Conservation (phyloP, 192 early-diverging fungal species). For the Coemansia sp. region DNA sequence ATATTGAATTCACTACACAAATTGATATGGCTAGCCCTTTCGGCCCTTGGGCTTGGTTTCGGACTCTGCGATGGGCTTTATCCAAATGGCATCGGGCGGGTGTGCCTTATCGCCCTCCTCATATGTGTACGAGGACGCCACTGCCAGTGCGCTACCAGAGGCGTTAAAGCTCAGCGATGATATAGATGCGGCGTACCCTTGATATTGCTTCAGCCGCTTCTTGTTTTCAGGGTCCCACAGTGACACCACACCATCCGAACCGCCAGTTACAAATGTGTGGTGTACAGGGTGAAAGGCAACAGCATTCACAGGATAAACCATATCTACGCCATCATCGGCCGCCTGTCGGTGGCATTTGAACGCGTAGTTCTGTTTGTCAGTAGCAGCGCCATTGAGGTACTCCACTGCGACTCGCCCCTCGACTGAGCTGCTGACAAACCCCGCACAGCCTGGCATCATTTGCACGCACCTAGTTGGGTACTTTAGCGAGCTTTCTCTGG, state of each 20-base stretch:
- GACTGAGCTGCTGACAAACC: constrained; percentile 88
- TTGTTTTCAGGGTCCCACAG: constrained; percentile 93
- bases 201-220: constrained; percentile 83
- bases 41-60: constrained; percentile 63
- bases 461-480: constrained; percentile 84
- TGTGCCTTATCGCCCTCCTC: constrained; percentile 93
- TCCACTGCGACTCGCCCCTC: constrained; percentile 96
- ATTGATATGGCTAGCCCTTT: constrained; percentile 6
- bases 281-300: constrained; percentile 89
- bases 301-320: constrained; percentile 92
- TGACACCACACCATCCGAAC: constrained; percentile 87
- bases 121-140: constrained; percentile 92
- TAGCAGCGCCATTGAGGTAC: constrained; percentile 74
- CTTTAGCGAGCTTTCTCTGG: constrained; percentile 78
- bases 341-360: constrained; percentile 95
- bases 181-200: constrained; percentile 79
- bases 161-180: constrained; percentile 78
- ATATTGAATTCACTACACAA: background rate
- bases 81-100: constrained; percentile 76
- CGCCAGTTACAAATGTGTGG: constrained; percentile 96
- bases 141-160: constrained; percentile 76
- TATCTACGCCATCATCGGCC: constrained; percentile 70
- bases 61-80: constrained; percentile 65
- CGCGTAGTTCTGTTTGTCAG: constrained; percentile 78
- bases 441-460: constrained; percentile 86